Conservation (phyloP, 805 yeast species). For the Yamadazyma kitorensis region DNA sequence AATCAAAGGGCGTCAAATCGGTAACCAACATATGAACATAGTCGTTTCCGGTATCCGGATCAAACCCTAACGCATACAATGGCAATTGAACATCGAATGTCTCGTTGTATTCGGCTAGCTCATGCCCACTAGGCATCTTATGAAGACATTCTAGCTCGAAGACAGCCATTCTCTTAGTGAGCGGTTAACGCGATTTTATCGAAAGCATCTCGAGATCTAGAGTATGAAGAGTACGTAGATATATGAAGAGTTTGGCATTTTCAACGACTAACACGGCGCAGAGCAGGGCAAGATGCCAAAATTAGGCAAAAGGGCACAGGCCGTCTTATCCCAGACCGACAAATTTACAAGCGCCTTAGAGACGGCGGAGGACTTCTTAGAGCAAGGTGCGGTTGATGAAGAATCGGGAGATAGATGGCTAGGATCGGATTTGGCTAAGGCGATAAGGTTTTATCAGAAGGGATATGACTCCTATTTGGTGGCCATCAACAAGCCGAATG, state of each 20-base stretch:
- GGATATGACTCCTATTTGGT: slow-evolving; percentile 43
- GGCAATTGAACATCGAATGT: too few relatives aligned
- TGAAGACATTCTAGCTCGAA: too few relatives aligned
- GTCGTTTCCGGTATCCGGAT: too few relatives aligned
- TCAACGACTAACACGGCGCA: slow-evolving; percentile 7
- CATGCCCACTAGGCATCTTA: too few relatives aligned
- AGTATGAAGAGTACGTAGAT: slow-evolving; percentile 11
- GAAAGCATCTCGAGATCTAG: too few relatives aligned
- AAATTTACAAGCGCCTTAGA: slow-evolving; percentile 2
- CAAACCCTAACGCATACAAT: too few relatives aligned
- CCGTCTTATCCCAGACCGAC: slow-evolving; percentile 1
- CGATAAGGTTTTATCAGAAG: slow-evolving; percentile 60
- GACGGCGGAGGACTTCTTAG: slow-evolving; percentile 53
- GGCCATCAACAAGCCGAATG: slow-evolving; percentile 5
- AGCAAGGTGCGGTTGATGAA: slow-evolving; percentile 57
- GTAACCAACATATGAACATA: too few relatives aligned
- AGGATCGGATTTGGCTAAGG: slow-evolving; percentile 61
- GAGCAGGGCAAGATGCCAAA: slow-evolving; percentile 15
- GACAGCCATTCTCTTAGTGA: too few relatives aligned
- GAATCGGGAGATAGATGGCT: slow-evolving; percentile 79
- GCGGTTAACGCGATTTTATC: too few relatives aligned
- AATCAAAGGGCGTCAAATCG: too few relatives aligned
- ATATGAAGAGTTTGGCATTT: too few relatives aligned
- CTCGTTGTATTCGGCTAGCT: too few relatives aligned
- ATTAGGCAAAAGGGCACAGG: slow-evolving; percentile 15